Evolutionary conservation across 2,329 filamentous ascomycete species (phyloP).

Genomic region (Exutisphaerella laricina): DNA sequence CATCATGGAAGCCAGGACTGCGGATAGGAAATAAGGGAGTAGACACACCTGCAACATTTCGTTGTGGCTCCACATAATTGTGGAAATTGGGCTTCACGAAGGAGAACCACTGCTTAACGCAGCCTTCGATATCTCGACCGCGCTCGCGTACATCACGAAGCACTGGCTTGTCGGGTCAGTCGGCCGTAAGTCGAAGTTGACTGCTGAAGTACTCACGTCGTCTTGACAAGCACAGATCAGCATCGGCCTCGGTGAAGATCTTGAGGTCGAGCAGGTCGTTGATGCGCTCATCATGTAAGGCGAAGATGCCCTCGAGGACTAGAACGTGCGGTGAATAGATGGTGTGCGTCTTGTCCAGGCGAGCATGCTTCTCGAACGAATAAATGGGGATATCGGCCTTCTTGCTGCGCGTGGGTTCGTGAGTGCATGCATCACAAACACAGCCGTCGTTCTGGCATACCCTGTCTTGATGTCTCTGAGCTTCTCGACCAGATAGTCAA

Average conservation of each 20-base stretch:
- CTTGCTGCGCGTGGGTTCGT: slow-evolving; percentile 49
- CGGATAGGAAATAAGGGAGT: slow-evolving; percentile 1
- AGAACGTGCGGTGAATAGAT: slow-evolving; percentile 97
- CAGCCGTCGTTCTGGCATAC: no score
- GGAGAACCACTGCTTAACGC: slow-evolving; percentile 95
- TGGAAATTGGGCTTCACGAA: slow-evolving; percentile 98
- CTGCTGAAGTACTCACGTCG: slow-evolving; percentile 69
- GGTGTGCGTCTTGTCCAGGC: slow-evolving; percentile 70
- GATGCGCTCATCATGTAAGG: slow-evolving; percentile 80
- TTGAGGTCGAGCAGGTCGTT: slow-evolving; percentile 86
- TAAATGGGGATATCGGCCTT: slow-evolving; percentile 90
- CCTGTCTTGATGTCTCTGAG: slow-evolving; percentile 83
- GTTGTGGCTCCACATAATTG: slow-evolving; percentile 87
- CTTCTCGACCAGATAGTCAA: slow-evolving; percentile 76
- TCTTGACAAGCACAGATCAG: slow-evolving; percentile 85
- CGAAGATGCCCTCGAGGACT: slow-evolving; percentile 93
- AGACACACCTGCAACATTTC: slow-evolving; percentile 68
- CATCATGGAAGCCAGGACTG: slow-evolving; percentile 29
- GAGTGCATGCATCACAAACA: no score
- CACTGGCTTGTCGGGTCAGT: slow-evolving; percentile 46
- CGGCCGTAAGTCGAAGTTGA: slow-evolving; percentile 49
- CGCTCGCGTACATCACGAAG: slow-evolving; percentile 83
- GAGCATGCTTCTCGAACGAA: slow-evolving; percentile 86
- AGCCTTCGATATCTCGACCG: slow-evolving; percentile 86
- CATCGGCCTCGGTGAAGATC: slow-evolving; percentile 96